phyloP scores from a whole-genome alignment of 2,329 filamentous ascomycete species.

The Monilinia vaccinii-corymbosi region DNA sequence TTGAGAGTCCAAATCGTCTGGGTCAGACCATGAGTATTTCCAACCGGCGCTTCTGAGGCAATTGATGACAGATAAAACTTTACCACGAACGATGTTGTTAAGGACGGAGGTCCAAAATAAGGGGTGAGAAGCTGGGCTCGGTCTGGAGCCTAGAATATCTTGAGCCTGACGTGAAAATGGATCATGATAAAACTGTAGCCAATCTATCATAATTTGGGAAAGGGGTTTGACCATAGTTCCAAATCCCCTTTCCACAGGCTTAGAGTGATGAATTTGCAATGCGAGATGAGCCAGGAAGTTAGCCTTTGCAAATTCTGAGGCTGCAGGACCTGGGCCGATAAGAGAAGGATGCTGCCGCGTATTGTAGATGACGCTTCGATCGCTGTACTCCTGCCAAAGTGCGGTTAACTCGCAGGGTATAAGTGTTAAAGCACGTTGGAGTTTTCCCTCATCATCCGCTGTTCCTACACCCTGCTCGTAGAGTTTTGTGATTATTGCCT shows the following conservation, averaged over 20 bases:
- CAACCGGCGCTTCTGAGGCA: conserved; percentile 70
- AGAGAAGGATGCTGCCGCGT: conserved; percentile 48
- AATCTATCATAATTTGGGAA: conserved; percentile 72
- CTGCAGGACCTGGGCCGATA: conserved; percentile 55
- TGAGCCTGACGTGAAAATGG: conserved; percentile 59
- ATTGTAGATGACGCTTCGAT: conserved; percentile 37
- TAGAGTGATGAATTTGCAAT: conserved; percentile 68
- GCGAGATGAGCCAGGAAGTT: conserved; percentile 70
- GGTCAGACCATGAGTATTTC: conserved; percentile 58
- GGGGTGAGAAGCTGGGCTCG: conserved; percentile 66
- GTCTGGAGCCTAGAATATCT: conserved; percentile 52
- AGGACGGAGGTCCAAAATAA: conserved; percentile 84
- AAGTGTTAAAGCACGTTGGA: conserved; percentile 47
- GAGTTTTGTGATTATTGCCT: conserved; percentile 57
- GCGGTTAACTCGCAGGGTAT: conserved; percentile 42
- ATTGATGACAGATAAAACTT: conserved; percentile 55
- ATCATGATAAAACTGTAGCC: conserved; percentile 70
- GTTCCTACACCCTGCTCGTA: conserved; percentile 53
- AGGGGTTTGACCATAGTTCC: conserved; percentile 41
- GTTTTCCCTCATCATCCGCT: conserved; percentile 45
- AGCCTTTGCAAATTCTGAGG: conserved; percentile 63
- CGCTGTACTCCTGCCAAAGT: conserved; percentile 45
- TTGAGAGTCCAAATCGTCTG: conserved; percentile 53
- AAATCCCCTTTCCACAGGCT: conserved; percentile 27
- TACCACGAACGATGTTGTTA: conserved; percentile 64